Evolutionary conservation across 495 filamentous ascomycete species (phyloP), one percentile per base, ranked within the genome.

Genomic region (Aspergillus ostianus): DNA sequence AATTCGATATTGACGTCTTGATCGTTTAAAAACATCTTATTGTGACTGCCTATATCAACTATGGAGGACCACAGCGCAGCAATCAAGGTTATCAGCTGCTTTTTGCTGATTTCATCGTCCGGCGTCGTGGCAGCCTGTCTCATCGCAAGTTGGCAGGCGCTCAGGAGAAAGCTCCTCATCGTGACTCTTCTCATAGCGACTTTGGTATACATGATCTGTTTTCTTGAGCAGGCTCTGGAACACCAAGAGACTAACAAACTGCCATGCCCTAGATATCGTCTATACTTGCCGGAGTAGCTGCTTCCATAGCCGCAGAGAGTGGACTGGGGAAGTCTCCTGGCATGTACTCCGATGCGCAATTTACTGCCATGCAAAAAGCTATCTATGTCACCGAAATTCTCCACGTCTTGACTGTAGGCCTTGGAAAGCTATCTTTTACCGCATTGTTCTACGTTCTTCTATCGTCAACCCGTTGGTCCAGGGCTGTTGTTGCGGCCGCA

Each of bases 341-440:
- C 36, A 5, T 15, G 36, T 15, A 41, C 36, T 41, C 36, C 10
- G 36, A 41, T 41, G 36, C 36, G 36, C 36, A 41, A 41, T 15
- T 41, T 41, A 15, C 6, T 6, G 12, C 3, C 9, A 13, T 41
- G 4, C 36, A 41, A 17, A 41, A 41, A 12, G 36, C 36, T 4
- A 10, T 41, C 9, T 41, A 41, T 17, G 36, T 15, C 36, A 41
- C 36, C 36, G 36, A 41, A 5, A 41, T 41, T 41, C 1, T 41
- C 36, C 36, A 41, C 10, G 36, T 41, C 12, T 47, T 56, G 53
- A 56, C 53, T n/a, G 41, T 56, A 6, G 53, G 53, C 7, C 21
- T 56, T 3, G 53, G 53, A 18, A 56, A 56, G 41, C 53, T 56
- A 23, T 46, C 53, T 20, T 46, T 56, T n/a, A 23, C 29, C 2